Evolutionary conservation across 2,329 filamentous ascomycete species (phyloP).

Genomic region (Paraphoma sp.): DNA sequence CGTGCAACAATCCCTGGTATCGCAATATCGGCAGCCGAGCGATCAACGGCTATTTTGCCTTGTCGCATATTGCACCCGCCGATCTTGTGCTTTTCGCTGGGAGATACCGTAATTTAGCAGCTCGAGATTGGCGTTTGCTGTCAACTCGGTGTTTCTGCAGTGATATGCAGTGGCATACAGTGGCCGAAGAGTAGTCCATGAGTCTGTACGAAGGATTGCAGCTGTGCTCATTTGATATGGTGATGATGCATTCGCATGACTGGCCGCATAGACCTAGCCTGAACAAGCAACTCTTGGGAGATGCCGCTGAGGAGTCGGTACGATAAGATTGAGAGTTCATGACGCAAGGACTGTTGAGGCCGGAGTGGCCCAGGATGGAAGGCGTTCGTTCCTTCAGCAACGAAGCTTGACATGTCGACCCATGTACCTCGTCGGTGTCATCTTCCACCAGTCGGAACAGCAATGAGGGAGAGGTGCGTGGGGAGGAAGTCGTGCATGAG

Average conservation of each 20-base stretch:
- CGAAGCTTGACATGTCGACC: background rate
- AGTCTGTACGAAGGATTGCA: background rate
- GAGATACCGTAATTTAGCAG: background rate
- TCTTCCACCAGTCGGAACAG: constrained; percentile 2
- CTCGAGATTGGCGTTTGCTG: background rate
- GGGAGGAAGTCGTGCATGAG: background rate
- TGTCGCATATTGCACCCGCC: constrained; percentile 10
- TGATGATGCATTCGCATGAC: too few relatives aligned
- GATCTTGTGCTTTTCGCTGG: constrained; percentile 7
- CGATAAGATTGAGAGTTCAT: background rate
- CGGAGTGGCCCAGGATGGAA: background rate
- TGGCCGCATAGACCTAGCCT: background rate
- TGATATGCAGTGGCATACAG: background rate
- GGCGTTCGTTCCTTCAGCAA: background rate
- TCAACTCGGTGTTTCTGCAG: background rate
- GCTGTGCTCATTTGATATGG: background rate
- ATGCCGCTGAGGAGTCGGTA: background rate
- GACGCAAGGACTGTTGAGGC: background rate
- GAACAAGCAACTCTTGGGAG: background rate
- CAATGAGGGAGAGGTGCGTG: background rate
- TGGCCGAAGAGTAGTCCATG: background rate
- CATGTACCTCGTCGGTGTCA: background rate
- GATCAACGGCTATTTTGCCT: constrained; percentile 1
- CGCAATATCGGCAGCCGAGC: background rate
- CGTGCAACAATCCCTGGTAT: background rate